Base-by-base conservation (phyloP, 495 filamentous ascomycete genomes). In the Amorphotheca resinae region DNA sequence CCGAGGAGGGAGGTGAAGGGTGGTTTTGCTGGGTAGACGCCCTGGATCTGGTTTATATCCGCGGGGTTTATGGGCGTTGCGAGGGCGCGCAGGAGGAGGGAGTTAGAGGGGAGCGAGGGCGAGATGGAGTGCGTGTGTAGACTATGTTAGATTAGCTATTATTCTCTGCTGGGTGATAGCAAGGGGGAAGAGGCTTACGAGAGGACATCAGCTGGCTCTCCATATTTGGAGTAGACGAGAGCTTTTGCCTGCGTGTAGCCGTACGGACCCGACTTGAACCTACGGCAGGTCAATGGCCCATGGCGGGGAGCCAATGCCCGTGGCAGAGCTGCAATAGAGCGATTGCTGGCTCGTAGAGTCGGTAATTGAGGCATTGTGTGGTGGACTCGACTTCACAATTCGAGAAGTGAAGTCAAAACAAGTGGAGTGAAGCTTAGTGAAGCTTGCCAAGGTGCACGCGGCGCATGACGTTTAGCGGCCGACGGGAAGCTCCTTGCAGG, bases 241-340 rank as follows among this genome's bases (percentile, higher is more conserved):
- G 87, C 75, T 68, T 94, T 93, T 44, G 93, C 80, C 64, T 96
- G 91, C n/a, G 82, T 89, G 65, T 96, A 96, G 48, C 93, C 93
- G 59, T 94, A 96, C 21, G 72, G 70, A 16, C 82, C 72, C n/a
- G 82, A 82, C 44, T 82, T 71, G 49, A 45, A 40, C 21, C 76
- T 72, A 31, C 38, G 58, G 15, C 18, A 33, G 3, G 35, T 35
- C 25, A 33, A 17, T 2, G 35, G 38, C 3, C 28, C 41, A 23
- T 28, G 37, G 33, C 25, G 30, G 9, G 40, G 39, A 3, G 39
- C 22, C 28, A 51, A 44, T 40, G 42, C 22, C 25, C 36, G 37
- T n/a, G 22, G 46, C 17, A 49, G 25, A 45, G 45, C 45, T 45
- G 18, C 14, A 8, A 37, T 9, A 9, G 41, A 45, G 41, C 42